Conservation (phyloP, 192 early-diverging fungal genomes). For the Entomortierella beljakovae region DNA sequence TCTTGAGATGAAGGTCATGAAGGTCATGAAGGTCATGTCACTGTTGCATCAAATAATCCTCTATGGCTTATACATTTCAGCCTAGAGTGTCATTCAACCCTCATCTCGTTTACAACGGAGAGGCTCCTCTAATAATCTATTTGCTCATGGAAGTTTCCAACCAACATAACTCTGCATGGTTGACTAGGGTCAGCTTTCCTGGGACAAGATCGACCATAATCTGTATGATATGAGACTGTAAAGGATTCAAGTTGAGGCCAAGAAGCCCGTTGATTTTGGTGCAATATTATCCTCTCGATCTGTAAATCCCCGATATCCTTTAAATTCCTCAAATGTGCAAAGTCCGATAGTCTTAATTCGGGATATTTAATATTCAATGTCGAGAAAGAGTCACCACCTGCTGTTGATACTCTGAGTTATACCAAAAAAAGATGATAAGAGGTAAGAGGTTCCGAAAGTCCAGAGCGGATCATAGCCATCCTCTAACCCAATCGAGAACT, state of each 20-base stretch:
- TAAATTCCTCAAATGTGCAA: constrained; percentile 12
- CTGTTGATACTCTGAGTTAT: not conserved
- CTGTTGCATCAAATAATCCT: too few relatives aligned
- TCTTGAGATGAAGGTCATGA: too few relatives aligned
- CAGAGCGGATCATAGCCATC: constrained; percentile 19
- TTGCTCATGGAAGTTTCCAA: too few relatives aligned
- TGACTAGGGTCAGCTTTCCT: too few relatives aligned
- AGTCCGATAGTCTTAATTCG: constrained; percentile 3
- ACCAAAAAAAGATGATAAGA: constrained; percentile 2
- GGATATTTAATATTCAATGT: not conserved
- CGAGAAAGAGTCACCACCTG: not conserved
- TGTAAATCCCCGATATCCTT: constrained; percentile 30
- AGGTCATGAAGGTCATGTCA: too few relatives aligned
- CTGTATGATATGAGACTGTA: constrained; percentile 13
- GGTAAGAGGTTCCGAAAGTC: not conserved
- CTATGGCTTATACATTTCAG: too few relatives aligned
- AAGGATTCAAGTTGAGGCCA: constrained; percentile 20
- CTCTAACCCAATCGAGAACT: not conserved
- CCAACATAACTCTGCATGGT: too few relatives aligned
- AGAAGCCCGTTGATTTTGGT: constrained; percentile 2
- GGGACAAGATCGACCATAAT: too few relatives aligned
- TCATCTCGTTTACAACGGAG: too few relatives aligned
- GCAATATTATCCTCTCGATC: constrained; percentile 15
- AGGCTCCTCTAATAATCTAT: too few relatives aligned
- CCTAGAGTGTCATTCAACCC: too few relatives aligned